These are phyloP conservation scores for Myxozyma neotropica DNA, from an alignment of 805 yeast genomes.

Conservation along the genomic window DNA sequence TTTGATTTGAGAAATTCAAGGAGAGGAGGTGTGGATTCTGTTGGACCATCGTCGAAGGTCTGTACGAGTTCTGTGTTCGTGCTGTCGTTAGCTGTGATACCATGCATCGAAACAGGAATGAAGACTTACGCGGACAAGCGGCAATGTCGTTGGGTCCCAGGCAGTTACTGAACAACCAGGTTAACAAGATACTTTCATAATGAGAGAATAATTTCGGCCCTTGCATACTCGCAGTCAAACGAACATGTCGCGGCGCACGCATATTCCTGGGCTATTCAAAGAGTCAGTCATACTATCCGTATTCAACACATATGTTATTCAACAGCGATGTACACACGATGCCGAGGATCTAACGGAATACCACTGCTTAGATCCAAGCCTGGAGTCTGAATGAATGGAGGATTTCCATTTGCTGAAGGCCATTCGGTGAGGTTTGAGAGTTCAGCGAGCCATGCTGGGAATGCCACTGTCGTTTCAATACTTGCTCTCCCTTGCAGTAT, in stretches of 20 bases:
- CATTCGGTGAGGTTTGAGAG: constrained; percentile 7
- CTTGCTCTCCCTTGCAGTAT: too few species aligned
- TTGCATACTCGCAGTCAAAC: constrained; percentile 15
- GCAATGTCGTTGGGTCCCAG: constrained; percentile 9
- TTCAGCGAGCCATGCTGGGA: constrained; percentile 10
- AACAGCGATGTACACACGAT: constrained; percentile 7
- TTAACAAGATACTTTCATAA: background rate
- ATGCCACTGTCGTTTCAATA: background rate
- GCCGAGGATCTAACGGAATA: constrained; percentile 10
- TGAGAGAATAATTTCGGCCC: background rate
- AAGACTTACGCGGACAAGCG: background rate
- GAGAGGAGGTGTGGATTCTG: constrained; percentile 65
- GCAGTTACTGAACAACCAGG: background rate
- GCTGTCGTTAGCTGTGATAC: background rate
- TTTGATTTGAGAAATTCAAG: constrained; percentile 53
- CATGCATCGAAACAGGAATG: background rate
- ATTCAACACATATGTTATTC: background rate
- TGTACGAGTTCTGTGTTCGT: constrained; percentile 58
- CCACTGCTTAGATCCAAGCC: constrained; percentile 3
- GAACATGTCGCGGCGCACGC: constrained; percentile 10
- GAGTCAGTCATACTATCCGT: background rate
- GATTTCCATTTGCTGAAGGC: constrained; percentile 9
- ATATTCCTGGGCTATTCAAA: background rate
- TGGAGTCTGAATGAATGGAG: constrained; percentile 7
- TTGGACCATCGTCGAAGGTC: constrained; percentile 95